Evolutionary conservation across 768 basidiomycete genomes (phyloP), one percentile per base, ranked within the genome.

Genomic region (Hortiboletus flavorubellus): DNA sequence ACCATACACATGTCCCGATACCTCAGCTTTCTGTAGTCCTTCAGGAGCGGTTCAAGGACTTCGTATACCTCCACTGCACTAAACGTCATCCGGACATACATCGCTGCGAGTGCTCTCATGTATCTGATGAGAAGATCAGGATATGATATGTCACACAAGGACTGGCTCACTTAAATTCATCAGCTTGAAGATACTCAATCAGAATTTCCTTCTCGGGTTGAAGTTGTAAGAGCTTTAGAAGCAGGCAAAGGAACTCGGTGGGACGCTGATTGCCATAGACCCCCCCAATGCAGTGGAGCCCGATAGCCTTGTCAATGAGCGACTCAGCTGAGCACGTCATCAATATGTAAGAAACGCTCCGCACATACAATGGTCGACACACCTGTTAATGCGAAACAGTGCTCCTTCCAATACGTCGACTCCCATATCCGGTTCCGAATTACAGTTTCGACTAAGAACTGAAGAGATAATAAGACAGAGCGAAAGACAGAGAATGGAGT

Each of bases 141-240:
- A 42, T 10, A 26, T 37, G 48, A 42, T 10, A 26, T 37, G 8
- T 11, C 35, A 26, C 18, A 50, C 11, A 39, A 30, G 4, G 2
- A 33, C 7, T 26, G n/a, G 76, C 89, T 51, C 60, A 96, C 97
- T 99, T 99, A 80, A 98, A 99, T 70, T 99, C 97, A 56, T 98
- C 97, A 8, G 93, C 97, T 51, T 86, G 83, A 23, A 99, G 76
- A 68, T 99, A 99, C 68, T 98, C 97, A 2, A 98, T 76, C 48
- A 98, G 69, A 50, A 99, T 98, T 73, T 98, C 97, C 70, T 95
- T 96, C 73, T 98, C 92, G 4, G 97, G 97, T 68, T 98, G 97
- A 47, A 99, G 86, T 73, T 98, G 96, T 42, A 99, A 79, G 48
- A 99, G 80, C 71, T 99, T 99, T 62, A 98, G 77, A 46, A 95